Base-by-base conservation (phyloP, 2,329 filamentous ascomycete species). In the Apiospora arundinis region DNA sequence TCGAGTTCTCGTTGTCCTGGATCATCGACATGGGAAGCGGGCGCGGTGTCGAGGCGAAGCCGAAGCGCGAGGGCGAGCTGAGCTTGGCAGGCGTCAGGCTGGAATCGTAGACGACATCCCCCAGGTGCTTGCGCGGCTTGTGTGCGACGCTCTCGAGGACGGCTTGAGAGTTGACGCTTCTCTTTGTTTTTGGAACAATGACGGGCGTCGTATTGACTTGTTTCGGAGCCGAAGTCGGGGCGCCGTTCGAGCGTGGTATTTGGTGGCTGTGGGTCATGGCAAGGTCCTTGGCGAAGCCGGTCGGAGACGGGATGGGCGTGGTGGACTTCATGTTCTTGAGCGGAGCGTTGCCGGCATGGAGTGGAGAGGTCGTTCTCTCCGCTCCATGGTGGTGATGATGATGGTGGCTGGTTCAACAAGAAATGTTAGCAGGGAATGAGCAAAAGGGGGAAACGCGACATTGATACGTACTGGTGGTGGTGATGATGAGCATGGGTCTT, bases 1-100 rank as follows among this genome's bases (percentile, higher is more conserved):
- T 97, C 79, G 94, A 97, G 77, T 98, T 98, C 75, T 95, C 92
- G 72, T 94, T 93, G 63, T 89, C 91, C 74, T 92, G 83, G 70
- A 91, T 90, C 74, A 87, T 84, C 52, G 95, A 93, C 73, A 90
- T 89, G 0, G 95, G 95, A 1, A 98, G 85, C 0, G 93, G 92
- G 69, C 88, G 91, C 0, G 93, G 94, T 2, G 85, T 90, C 0
- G 88, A 88, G 6, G 83, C 79, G 74, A 84, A 87, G 5, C 85
- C 83, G 18, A 84, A 81, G 66, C 82, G 81, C 0, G 81, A 81
- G 14, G 80, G 82, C 2, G 82, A 83, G 14, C 86, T 80, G 16
- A 88, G 77, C 12, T 88, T 83, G 4, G 84, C 83, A 0, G 88
- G 83, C 74, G 85, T 87, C 4, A 97, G 85, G 7, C 85, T 87